phyloP scores from a whole-genome alignment of 1,284 basidiomycete species.

The Ceratobasidium sp. region DNA sequence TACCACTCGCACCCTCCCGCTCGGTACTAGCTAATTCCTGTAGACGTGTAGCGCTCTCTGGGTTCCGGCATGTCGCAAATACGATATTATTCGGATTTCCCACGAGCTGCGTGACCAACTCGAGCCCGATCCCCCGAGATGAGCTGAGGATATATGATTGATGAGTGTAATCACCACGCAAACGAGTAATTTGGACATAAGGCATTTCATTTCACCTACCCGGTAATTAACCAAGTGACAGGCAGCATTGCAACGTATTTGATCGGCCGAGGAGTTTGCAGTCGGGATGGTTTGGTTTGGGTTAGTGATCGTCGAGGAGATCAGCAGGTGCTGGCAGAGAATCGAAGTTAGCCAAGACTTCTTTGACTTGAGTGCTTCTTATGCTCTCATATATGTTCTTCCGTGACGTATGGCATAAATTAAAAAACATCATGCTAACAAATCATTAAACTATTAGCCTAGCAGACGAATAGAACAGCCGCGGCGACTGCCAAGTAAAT shows the following conservation, averaged over 20 bases:
- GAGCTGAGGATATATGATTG: conserved; percentile 32
- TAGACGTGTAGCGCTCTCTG: conserved; percentile 55
- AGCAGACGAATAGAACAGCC: too few species aligned
- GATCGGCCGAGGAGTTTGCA: too few species aligned
- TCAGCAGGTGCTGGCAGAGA: too few species aligned
- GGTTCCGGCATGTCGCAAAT: conserved; percentile 60
- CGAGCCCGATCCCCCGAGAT: conserved; percentile 62
- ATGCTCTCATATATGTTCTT: too few species aligned
- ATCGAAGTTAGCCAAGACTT: too few species aligned
- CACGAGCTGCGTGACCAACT: conserved; percentile 59
- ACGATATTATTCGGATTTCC: conserved; percentile 56
- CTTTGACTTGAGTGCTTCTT: too few species aligned
- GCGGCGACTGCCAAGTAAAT: too few species aligned
- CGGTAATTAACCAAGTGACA: conserved; percentile 37
- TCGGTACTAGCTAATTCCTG: conserved; percentile 51
- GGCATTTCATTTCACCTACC: conserved; percentile 5
- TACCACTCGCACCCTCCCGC: conserved; percentile 50
- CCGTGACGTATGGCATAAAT: too few species aligned
- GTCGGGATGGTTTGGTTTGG: too few species aligned
- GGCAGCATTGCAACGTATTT: conserved; percentile 16
- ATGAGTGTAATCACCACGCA: background rate
- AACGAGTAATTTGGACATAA: background rate
- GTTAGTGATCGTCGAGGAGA: too few species aligned
- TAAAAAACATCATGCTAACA: too few species aligned
- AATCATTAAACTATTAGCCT: too few species aligned